Conservation (phyloP, 441 rosid genomes). For the Omphalea diandra region DNA sequence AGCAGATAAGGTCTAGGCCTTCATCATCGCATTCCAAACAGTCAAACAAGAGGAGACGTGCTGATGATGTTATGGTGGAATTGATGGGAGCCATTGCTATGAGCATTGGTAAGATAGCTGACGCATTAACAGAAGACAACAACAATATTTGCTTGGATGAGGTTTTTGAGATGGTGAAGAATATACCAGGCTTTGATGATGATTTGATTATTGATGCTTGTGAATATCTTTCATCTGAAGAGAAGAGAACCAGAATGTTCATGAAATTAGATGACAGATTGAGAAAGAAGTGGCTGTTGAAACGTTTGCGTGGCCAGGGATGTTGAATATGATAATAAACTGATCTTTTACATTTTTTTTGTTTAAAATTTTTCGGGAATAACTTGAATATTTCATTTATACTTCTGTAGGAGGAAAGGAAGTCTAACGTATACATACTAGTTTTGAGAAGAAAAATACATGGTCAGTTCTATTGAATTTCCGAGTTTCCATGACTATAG, state of each 20-base stretch:
- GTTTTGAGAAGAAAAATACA: no score
- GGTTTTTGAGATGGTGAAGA: constrained; percentile 17
- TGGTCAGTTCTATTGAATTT: no score
- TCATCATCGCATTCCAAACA: constrained; percentile 14
- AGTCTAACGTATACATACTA: no score
- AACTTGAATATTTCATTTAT: no score
- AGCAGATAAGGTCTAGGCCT: constrained; percentile 19
- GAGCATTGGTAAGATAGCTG: constrained; percentile 19
- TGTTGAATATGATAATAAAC: neutral
- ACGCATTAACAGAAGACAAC: constrained; percentile 19
- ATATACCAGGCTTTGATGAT: constrained; percentile 18
- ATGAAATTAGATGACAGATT: constrained; percentile 24
- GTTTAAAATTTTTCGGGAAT: no score
- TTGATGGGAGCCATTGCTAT: constrained; percentile 19
- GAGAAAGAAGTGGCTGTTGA: constrained; percentile 20
- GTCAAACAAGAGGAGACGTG: constrained; percentile 15
- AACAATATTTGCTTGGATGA: constrained; percentile 17
- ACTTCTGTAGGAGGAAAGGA: no score
- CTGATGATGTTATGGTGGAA: constrained; percentile 12
- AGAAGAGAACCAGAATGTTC: constrained; percentile 24
- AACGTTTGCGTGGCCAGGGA: constrained; percentile 15
- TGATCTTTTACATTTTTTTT: neutral
- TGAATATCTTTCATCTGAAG: constrained; percentile 22
- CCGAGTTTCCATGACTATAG: no score
- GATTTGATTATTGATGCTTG: constrained; percentile 24